Evolutionary conservation across 2,329 filamentous ascomycete species (phyloP).

Genomic region (Lecanicillium sp.): DNA sequence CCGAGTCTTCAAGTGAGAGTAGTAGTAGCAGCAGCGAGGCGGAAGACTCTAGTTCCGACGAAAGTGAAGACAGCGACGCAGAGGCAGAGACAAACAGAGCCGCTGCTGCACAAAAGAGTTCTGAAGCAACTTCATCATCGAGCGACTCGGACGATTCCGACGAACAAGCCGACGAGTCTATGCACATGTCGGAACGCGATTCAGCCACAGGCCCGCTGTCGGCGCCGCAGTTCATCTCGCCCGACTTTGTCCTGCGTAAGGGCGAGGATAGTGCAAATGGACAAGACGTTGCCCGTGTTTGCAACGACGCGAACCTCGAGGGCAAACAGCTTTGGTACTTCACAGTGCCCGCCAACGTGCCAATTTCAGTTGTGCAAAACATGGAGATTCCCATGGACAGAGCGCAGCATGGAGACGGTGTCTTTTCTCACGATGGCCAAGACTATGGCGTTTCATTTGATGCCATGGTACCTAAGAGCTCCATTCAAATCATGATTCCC

Average conservation of each 20-base stretch:
- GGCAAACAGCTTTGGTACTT: constrained; percentile 79
- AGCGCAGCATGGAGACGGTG: constrained; percentile 39
- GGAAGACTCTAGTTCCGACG: constrained; percentile 8
- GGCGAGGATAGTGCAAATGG: constrained; percentile 27
- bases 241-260: constrained; percentile 46
- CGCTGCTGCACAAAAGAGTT: constrained; percentile 6
- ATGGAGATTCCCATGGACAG: constrained; percentile 53
- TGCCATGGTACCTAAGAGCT: constrained; percentile 36
- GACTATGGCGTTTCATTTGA: constrained; percentile 54
- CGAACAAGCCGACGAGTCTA: constrained; percentile 28
- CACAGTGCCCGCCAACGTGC: constrained; percentile 60
- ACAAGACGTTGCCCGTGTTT: constrained; percentile 43
- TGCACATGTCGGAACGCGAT: constrained; percentile 27
- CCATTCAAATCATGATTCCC: constrained; percentile 54
- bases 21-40: constrained; percentile 13
- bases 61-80: constrained; percentile 8
- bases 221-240: constrained; percentile 36
- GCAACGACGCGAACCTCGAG: constrained; percentile 49
- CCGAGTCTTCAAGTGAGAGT: constrained; percentile 10
- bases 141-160: constrained; percentile 19
- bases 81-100: constrained; percentile 17
- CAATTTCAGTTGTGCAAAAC: constrained; percentile 58
- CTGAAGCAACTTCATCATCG: constrained; percentile 2
- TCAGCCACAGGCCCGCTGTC: constrained; percentile 25
- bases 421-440: constrained; percentile 55